Evolutionary conservation across 345 rosid species (phyloP), one percentile per base, ranked within the genome.

Genomic region (Citrus hindsii): DNA sequence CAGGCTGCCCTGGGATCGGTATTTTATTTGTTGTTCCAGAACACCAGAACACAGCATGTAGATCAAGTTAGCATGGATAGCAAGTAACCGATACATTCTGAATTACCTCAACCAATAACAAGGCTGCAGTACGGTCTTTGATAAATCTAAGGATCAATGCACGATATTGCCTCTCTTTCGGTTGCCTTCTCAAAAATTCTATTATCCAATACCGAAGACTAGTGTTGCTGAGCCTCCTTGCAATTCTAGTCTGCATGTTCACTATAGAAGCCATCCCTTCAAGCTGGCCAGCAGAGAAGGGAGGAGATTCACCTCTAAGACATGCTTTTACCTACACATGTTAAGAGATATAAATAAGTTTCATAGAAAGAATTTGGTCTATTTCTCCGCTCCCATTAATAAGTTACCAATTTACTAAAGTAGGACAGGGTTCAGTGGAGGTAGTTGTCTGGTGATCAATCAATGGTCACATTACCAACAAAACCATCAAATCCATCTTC

Each of bases 181-280:
- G 89, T 82, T 93, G 97, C 85, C 93, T 87, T 86, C 89, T 90
- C 79, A 95, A 77, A 80, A 85, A 91, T 82, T 93, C 95, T 80
- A 93, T 83, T 69, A 86, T 89, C 99, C 99, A 95, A 86, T 95
- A 95, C 38, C 94, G 94, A 51, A 93, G 96, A 81, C 94, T 84
- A 40, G 74, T 88, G 83, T 69, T 83, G 60, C 86, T 85, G 76
- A 95, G 93, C 87, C 74, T 90, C 82, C 88, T 92, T 71, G 82
- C 90, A 19, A 82, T 73, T 82, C 85, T 87, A 76, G 80, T 67
- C 64, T 91, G 95, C 89, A 92, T 87, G 79, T 90, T 91, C 61
- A 91, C 88, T 8, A 80, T 53, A 62, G 97, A 91, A 79, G 94
- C 96, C 37, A 93, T 88, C 67, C 92, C 97, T 86, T 95, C 99